Conservation (phyloP, 2,329 filamentous ascomycete genomes). For the Colletotrichum trifolii region DNA sequence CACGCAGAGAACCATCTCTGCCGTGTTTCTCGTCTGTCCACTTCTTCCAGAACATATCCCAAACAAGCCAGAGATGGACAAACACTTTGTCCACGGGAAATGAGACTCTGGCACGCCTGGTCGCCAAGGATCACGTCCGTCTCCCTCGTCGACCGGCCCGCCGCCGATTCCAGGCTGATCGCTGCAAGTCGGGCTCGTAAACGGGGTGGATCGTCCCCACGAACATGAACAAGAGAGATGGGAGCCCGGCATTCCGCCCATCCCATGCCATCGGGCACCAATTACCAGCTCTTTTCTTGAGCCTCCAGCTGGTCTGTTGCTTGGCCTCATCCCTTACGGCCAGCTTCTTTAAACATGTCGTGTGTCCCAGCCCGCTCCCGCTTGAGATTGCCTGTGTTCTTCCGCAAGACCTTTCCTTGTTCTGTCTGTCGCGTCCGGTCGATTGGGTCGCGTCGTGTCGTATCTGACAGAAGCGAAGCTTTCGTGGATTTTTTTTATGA, state of each 20-base stretch:
- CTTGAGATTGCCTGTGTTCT: constrained; percentile 12
- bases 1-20: no score
- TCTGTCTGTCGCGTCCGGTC: not conserved
- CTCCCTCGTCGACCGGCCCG: constrained; percentile 4
- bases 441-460: not conserved
- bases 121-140: constrained; percentile 2
- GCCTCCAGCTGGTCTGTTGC: not conserved
- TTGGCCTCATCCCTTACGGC: constrained; percentile 3
- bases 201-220: constrained; percentile 32
- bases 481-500: not conserved
- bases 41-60: not conserved
- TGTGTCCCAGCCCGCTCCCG: constrained; percentile 10
- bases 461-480: constrained; percentile 1
- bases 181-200: constrained; percentile 33
- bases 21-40: no score
- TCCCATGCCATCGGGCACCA: constrained; percentile 28
- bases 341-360: constrained; percentile 29
- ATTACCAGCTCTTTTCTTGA: constrained; percentile 7
- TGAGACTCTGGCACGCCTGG: not conserved
- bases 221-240: not conserved
- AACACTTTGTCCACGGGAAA: constrained; percentile 13
- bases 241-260: constrained; percentile 27
- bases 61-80: not conserved
- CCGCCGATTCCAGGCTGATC: constrained; percentile 32
- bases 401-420: constrained; percentile 34